These are phyloP conservation scores for Nicotiana tabacum DNA, from an alignment of 257 asterid genomes.

Conservation along the genomic window DNA sequence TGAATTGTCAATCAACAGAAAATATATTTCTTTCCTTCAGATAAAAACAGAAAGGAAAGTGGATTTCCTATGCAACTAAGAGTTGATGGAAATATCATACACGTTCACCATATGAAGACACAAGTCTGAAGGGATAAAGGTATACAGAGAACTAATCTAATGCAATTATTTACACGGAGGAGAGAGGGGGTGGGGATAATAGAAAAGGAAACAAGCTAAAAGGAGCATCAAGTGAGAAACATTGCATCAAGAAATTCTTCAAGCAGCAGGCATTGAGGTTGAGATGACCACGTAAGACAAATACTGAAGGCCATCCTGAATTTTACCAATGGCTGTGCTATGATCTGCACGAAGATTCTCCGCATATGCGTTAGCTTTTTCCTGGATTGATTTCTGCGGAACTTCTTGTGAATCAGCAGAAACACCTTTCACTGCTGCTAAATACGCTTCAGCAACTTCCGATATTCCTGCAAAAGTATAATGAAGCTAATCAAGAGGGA, in stretches of 20 bases:
- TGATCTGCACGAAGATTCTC: constrained; percentile 64
- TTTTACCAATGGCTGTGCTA: constrained; percentile 58
- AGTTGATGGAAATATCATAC: neutral
- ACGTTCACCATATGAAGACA: neutral
- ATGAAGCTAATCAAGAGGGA: neutral
- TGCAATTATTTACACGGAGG: constrained; percentile 40
- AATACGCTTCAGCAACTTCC: constrained; percentile 78
- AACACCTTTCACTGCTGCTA: constrained; percentile 53
- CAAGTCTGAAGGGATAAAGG: neutral
- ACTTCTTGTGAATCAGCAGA: constrained; percentile 41
- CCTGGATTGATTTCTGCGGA: constrained; percentile 55
- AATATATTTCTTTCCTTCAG: constrained; percentile 31
- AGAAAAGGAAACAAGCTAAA: neutral
- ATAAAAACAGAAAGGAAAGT: constrained; percentile 38
- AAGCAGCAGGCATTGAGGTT: constrained; percentile 69
- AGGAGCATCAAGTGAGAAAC: neutral
- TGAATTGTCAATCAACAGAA: constrained; percentile 8
- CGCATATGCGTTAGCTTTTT: constrained; percentile 48
- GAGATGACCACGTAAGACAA: constrained; percentile 63
- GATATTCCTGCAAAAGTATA: constrained; percentile 58
- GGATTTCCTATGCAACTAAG: neutral
- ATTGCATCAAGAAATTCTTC: constrained; percentile 16
- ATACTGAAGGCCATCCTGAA: constrained; percentile 81
- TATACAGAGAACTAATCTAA: constrained; percentile 4
- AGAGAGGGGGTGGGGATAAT: neutral